Evolutionary conservation across 2,329 filamentous ascomycete species (phyloP).

Genomic region (Pseudogymnoascus sp.): DNA sequence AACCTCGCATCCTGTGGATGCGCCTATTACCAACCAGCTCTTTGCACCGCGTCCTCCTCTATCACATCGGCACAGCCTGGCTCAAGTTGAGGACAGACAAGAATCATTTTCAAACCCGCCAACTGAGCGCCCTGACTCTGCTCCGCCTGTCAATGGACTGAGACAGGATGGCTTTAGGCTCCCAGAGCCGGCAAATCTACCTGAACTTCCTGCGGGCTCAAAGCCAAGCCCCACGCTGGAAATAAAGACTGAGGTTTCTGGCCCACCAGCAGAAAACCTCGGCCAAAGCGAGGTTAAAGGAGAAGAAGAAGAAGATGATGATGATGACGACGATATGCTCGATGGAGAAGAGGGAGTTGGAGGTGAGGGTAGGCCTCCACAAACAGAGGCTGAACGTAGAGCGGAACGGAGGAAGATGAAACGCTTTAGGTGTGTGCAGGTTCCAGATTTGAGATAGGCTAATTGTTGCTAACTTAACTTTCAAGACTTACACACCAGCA

Average conservation of each 20-base stretch:
- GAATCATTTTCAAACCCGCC: conserved; percentile 18
- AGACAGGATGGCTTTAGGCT: not conserved
- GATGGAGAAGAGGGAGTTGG: conserved; percentile 40
- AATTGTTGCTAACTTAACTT: not conserved
- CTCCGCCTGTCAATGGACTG: conserved; percentile 14
- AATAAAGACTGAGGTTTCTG: not conserved
- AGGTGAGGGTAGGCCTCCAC: conserved; percentile 31
- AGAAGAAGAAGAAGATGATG: conserved; percentile 18
- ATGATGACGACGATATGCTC: conserved; percentile 50
- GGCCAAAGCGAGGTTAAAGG: not conserved
- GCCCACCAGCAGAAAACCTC: not conserved
- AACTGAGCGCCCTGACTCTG: conserved; percentile 27
- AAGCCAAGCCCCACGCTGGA: not conserved
- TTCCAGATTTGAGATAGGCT: conserved; percentile 2
- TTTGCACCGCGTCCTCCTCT: conserved; percentile 20
- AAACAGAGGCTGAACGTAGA: conserved; percentile 50
- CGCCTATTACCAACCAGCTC: not conserved
- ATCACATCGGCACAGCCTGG: conserved; percentile 27
- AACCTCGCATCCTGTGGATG: conserved; percentile 20
- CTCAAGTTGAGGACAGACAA: conserved; percentile 18
- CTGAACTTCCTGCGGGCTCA: not conserved
- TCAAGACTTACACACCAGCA: conserved; percentile 85
- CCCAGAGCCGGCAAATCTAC: not conserved
- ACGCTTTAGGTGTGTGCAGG: conserved; percentile 58
- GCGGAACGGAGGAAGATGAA: conserved; percentile 64